phyloP scores from a whole-genome alignment of 2,329 filamentous ascomycete species.

The Pseudopyricularia cyperi region DNA sequence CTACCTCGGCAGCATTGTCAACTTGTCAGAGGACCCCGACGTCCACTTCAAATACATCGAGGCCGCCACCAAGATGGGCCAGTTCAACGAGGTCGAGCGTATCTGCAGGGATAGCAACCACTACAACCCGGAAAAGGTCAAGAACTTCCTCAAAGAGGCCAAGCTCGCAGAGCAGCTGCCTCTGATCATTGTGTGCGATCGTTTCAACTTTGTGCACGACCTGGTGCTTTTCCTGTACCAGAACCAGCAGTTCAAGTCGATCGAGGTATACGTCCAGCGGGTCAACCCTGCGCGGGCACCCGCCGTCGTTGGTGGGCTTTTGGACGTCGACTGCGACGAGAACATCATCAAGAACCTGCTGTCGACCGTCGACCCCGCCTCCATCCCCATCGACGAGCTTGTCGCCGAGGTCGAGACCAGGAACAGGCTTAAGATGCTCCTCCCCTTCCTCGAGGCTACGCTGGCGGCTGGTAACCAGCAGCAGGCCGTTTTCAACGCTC shows the following conservation, averaged over 20 bases:
- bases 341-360: conserved; percentile 88
- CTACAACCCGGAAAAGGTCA: conserved; percentile 90
- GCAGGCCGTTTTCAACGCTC: conserved; percentile 90
- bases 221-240: conserved; percentile 94
- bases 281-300: conserved; percentile 89
- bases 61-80: conserved; percentile 83
- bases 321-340: conserved; percentile 97
- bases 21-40: conserved; percentile 86
- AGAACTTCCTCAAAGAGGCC: conserved; percentile 98
- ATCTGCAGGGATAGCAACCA: conserved; percentile 88
- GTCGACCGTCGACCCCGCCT: conserved; percentile 67
- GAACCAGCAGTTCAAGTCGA: conserved; percentile 98
- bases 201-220: conserved; percentile 98
- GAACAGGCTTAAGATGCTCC: conserved; percentile 85
- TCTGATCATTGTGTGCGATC: conserved; percentile 95
- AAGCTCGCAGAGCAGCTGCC: conserved; percentile 84
- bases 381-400: conserved; percentile 87
- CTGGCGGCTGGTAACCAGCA: conserved; percentile 85
- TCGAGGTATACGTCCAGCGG: conserved; percentile 94
- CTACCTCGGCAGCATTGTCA: conserved; percentile 96
- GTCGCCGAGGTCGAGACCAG: conserved; percentile 90
- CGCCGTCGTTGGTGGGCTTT: conserved; percentile 79
- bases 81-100: conserved; percentile 91
- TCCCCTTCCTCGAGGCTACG: conserved; percentile 92
- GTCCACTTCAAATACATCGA: conserved; percentile 99